These are phyloP conservation scores for Aphanocladium album DNA, from an alignment of 2,329 filamentous ascomycete species.

Conservation along the genomic window DNA sequence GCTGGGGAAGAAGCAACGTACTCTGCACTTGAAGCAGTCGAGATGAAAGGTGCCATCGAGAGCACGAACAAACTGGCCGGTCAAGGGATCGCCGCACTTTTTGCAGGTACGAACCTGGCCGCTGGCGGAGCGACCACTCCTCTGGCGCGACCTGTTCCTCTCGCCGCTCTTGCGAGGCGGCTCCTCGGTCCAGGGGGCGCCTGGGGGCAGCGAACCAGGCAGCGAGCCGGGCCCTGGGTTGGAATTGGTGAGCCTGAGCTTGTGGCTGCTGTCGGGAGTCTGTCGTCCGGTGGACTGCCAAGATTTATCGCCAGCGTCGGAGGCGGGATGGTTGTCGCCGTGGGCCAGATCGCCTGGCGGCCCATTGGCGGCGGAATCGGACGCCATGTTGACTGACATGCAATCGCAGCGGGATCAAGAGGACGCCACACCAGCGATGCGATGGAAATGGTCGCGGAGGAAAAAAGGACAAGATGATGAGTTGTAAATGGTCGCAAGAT, in stretches of 20 bases:
- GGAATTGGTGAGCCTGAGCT: conserved; percentile 30
- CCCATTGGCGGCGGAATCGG: conserved; percentile 43
- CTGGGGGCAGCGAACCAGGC: conserved; percentile 17
- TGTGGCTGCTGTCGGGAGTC: conserved; percentile 33
- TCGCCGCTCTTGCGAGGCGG: conserved; percentile 48
- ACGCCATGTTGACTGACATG: conserved; percentile 34
- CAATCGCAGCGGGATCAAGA: neutral
- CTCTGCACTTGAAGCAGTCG: conserved; percentile 96
- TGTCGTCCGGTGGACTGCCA: conserved; percentile 34
- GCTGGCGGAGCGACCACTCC: conserved; percentile 51
- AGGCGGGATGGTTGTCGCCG: conserved; percentile 22
- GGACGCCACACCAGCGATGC: conserved; percentile 1
- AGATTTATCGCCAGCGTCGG: conserved; percentile 28
- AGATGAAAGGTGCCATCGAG: conserved; percentile 92
- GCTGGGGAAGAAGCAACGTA: conserved; percentile 42
- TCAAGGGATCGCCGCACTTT: conserved; percentile 82
- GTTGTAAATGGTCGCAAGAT: neutral
- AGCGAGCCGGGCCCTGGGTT: conserved; percentile 27
- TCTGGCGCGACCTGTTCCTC: conserved; percentile 51
- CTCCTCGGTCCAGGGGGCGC: conserved; percentile 36
- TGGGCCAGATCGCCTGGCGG: conserved; percentile 34
- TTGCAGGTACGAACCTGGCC: conserved; percentile 66
- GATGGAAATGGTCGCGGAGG: neutral
- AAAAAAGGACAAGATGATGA: neutral
- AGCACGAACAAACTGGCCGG: conserved; percentile 92